phyloP scores from a whole-genome alignment of 1,284 basidiomycete genomes.

The Microbotryum intermedium region DNA sequence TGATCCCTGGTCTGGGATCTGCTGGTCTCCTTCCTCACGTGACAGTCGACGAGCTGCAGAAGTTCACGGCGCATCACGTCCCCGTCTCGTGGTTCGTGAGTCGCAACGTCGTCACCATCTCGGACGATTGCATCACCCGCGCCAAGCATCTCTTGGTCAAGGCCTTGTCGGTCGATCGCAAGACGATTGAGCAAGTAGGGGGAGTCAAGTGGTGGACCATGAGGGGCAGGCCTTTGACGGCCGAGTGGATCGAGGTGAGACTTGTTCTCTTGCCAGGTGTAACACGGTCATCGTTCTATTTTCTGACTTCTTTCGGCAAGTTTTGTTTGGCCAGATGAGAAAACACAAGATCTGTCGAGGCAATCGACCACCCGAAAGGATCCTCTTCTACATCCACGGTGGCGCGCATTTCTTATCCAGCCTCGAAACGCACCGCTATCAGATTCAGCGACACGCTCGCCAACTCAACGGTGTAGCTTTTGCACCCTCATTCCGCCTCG shows the following conservation, averaged over 20 bases:
- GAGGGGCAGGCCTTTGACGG: slow-evolving; percentile 31
- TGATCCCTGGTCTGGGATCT: neutral
- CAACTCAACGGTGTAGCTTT: slow-evolving; percentile 42
- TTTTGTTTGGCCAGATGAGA: slow-evolving; percentile 37
- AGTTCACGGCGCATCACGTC: slow-evolving; percentile 41
- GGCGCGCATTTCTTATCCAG: slow-evolving; percentile 42
- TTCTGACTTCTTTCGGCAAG: neutral
- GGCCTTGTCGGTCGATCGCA: slow-evolving; percentile 37
- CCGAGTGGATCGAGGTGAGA: slow-evolving; percentile 37
- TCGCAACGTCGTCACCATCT: slow-evolving; percentile 36
- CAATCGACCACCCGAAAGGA: slow-evolving; percentile 1
- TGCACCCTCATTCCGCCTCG: slow-evolving; percentile 31
- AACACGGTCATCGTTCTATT: no score
- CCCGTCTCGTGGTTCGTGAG: slow-evolving; percentile 25
- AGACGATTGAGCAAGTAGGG: slow-evolving; percentile 36
- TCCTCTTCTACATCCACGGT: slow-evolving; percentile 21
- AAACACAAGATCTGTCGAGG: slow-evolving; percentile 39
- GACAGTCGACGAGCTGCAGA: slow-evolving; percentile 42
- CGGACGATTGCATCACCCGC: slow-evolving; percentile 35
- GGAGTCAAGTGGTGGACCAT: slow-evolving; percentile 33
- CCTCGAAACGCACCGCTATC: slow-evolving; percentile 41
- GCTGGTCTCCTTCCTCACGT: slow-evolving; percentile 4
- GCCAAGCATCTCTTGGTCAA: slow-evolving; percentile 39
- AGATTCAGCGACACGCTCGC: slow-evolving; percentile 40
- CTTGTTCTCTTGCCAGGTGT: neutral